These are phyloP conservation scores for Auricularia sp. DNA, from an alignment of 768 basidiomycete species.

Conservation along the genomic window DNA sequence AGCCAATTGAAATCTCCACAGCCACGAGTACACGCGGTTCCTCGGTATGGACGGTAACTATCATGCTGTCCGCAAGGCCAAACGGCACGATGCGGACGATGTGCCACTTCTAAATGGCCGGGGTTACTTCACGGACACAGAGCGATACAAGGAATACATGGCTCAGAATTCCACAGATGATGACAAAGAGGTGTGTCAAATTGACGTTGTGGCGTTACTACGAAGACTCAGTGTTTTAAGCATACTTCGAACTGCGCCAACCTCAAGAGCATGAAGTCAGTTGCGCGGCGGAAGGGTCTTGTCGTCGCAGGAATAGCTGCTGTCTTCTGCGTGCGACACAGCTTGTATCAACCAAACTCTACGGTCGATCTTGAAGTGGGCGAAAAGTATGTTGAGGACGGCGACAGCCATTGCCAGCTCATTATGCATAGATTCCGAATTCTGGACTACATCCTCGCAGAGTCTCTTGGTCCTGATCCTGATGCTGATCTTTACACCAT, in stretches of 20 bases:
- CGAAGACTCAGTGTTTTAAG: background rate
- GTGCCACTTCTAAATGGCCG: background rate
- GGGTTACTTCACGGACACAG: background rate
- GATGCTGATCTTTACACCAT: background rate
- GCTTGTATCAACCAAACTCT: background rate
- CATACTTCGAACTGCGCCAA: slow-evolving; percentile 15
- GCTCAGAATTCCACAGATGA: background rate
- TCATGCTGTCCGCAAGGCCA: background rate
- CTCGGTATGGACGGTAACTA: background rate
- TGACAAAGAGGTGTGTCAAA: background rate
- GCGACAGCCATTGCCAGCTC: too few relatives aligned
- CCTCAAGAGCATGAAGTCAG: slow-evolving; percentile 16
- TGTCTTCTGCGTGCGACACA: slow-evolving; percentile 11
- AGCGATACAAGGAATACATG: background rate
- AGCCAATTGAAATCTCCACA: background rate
- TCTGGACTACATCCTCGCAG: slow-evolving; percentile 1
- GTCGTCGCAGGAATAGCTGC: slow-evolving; percentile 15
- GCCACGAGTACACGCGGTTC: background rate
- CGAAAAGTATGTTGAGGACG: background rate
- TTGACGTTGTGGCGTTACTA: too few relatives aligned
- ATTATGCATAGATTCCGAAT: slow-evolving; percentile 3
- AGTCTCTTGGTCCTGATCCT: background rate
- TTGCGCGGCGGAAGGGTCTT: slow-evolving; percentile 16
- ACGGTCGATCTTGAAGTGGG: background rate
- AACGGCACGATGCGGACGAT: background rate